phyloP scores from a whole-genome alignment of 441 rosid genomes.

The Populus tomentosa region DNA sequence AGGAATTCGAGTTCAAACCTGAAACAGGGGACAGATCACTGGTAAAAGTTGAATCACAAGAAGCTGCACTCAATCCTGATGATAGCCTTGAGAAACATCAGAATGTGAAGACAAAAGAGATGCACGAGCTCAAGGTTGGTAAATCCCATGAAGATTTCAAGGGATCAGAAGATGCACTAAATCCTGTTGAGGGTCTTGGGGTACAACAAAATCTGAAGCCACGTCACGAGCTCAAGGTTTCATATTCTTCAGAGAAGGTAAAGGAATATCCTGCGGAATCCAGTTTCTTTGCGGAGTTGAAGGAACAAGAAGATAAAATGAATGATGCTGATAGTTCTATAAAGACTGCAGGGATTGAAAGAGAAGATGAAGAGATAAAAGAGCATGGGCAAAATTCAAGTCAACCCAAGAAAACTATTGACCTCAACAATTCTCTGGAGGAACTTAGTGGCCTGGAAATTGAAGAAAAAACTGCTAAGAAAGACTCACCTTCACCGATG shows the following conservation, averaged over 20 bases:
- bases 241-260: slow-evolving; percentile 15
- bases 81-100: not conserved
- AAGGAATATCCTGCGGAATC: slow-evolving; percentile 8
- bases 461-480: slow-evolving; percentile 5
- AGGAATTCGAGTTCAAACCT: slow-evolving; percentile 15
- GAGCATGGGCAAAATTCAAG: slow-evolving; percentile 19
- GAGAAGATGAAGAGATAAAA: not conserved
- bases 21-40: slow-evolving; percentile 10
- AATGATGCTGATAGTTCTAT: slow-evolving; percentile 13
- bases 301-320: slow-evolving; percentile 23
- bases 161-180: not conserved
- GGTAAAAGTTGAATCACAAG: slow-evolving; percentile 13
- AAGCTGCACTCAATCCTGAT: not conserved
- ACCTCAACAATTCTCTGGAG: not conserved
- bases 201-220: slow-evolving; percentile 11
- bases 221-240: not conserved
- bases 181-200: slow-evolving; percentile 3
- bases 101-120: slow-evolving; percentile 16
- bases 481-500: slow-evolving; percentile 11
- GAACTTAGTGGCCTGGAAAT: slow-evolving; percentile 6
- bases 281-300: not conserved
- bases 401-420: slow-evolving; percentile 20
- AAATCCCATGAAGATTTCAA: not conserved
- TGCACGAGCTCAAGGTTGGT: slow-evolving; percentile 8
- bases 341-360: not conserved